Evolutionary conservation across 2,329 filamentous ascomycete species (phyloP).

Genomic region (Tolypocladium pustulatum): DNA sequence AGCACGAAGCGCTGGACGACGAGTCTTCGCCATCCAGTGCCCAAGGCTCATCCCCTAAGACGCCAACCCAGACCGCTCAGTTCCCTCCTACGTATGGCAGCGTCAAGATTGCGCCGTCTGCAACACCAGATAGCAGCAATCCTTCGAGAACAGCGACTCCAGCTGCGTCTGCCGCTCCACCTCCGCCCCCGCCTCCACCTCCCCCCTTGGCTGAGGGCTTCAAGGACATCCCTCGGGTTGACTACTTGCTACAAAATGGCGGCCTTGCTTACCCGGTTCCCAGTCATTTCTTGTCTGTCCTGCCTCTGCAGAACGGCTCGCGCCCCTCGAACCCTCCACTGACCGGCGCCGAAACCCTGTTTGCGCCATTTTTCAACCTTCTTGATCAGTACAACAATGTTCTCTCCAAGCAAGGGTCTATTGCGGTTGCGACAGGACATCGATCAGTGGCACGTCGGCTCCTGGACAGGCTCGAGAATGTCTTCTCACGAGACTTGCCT

Average conservation of each 20-base stretch:
- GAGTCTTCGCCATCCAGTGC: conserved; percentile 35
- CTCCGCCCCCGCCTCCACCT: conserved; percentile 43
- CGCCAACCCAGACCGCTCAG: conserved; percentile 44
- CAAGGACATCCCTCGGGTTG: conserved; percentile 68
- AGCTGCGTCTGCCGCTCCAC: conserved; percentile 21
- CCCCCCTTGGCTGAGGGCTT: conserved; percentile 66
- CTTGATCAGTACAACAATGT: conserved; percentile 81
- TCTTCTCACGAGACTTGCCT: conserved; percentile 88
- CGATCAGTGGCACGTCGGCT: conserved; percentile 84
- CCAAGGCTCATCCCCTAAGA: conserved; percentile 49
- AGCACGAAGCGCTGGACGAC: conserved; percentile 30
- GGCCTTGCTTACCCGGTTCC: conserved; percentile 64
- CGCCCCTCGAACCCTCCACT: conserved; percentile 54
- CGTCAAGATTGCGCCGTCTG: conserved; percentile 24
- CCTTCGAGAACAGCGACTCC: conserved; percentile 29
- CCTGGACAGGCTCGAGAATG: conserved; percentile 82
- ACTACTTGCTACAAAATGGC: conserved; percentile 85
- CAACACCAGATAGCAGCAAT: conserved; percentile 20
- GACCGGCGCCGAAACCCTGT: conserved; percentile 60
- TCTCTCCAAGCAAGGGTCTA: conserved; percentile 70
- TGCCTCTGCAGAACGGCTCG: conserved; percentile 45
- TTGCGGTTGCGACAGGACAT: conserved; percentile 93
- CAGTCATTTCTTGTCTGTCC: conserved; percentile 59
- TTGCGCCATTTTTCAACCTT: conserved; percentile 71
- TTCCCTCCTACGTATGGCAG: conserved; percentile 37